These are phyloP conservation scores for Circinella minor DNA, from an alignment of 371 early-diverging fungal genomes.

Conservation along the genomic window DNA sequence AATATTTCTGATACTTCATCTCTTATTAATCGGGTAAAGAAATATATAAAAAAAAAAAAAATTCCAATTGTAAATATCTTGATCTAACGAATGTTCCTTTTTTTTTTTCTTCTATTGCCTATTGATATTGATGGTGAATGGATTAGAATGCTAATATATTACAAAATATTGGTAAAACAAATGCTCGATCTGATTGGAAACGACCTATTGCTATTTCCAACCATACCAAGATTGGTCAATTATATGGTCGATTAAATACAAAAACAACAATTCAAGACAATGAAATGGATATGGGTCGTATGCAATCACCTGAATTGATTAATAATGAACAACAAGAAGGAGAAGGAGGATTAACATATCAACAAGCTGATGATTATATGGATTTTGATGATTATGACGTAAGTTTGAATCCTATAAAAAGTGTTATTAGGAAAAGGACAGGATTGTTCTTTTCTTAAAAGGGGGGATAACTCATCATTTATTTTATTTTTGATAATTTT, in stretches of 20 bases:
- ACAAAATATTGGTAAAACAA: neutral
- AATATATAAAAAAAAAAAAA: neutral
- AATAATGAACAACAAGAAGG: neutral
- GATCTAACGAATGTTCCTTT: too few species aligned
- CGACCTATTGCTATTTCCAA: neutral
- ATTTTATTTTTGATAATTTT: too few species aligned
- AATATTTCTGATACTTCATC: slow-evolving; percentile 57
- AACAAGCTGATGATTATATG: slow-evolving; percentile 12
- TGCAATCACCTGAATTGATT: neutral
- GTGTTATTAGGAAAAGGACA: too few species aligned
- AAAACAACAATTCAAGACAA: neutral
- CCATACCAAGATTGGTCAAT: neutral
- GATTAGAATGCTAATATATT: slow-evolving; percentile 1
- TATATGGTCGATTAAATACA: neutral
- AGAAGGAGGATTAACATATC: too few species aligned
- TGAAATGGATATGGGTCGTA: neutral
- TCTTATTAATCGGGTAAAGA: slow-evolving; percentile 29
- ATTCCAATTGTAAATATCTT: neutral
- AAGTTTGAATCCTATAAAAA: neutral
- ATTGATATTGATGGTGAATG: too few species aligned
- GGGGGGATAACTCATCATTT: neutral
- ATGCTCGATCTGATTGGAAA: slow-evolving; percentile 2
- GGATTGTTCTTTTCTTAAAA: neutral
- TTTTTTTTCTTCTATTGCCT: too few species aligned
- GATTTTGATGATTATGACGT: slow-evolving; percentile 32